These are phyloP conservation scores for Fraxinus sp. DNA, from an alignment of 305 asterid species.

Conservation along the genomic window DNA sequence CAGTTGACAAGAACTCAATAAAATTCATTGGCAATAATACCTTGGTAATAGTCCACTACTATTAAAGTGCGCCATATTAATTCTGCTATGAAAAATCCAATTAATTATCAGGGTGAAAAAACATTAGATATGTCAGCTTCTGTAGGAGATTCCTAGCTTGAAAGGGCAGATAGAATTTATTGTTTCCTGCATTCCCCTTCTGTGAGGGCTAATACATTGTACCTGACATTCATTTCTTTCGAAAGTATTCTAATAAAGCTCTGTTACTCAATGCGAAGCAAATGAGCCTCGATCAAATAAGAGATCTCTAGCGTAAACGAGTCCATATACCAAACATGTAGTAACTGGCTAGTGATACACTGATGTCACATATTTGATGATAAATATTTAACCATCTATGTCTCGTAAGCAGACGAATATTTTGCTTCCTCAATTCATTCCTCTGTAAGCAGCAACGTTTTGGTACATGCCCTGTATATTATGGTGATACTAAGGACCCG, in stretches of 20 bases:
- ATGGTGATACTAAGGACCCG: neutral
- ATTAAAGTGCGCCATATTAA: neutral
- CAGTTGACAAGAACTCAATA: neutral
- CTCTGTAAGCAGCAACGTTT: neutral
- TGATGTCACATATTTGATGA: neutral
- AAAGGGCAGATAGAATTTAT: slow-evolving; percentile 37
- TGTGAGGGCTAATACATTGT: slow-evolving; percentile 30
- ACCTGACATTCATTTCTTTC: slow-evolving; percentile 39
- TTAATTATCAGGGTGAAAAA: slow-evolving; percentile 22
- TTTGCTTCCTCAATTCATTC: neutral
- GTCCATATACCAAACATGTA: neutral
- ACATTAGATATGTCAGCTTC: slow-evolving; percentile 3
- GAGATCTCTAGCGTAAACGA: neutral
- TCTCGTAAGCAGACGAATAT: neutral
- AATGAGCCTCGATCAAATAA: neutral
- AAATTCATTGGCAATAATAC: slow-evolving; percentile 9
- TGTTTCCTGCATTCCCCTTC: slow-evolving; percentile 38
- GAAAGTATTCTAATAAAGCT: slow-evolving; percentile 33
- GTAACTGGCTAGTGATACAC: neutral
- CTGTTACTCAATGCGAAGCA: neutral
- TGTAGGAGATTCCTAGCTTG: slow-evolving; percentile 50
- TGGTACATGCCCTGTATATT: neutral
- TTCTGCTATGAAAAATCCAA: slow-evolving; percentile 11
- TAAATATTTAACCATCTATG: neutral
- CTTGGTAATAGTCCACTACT: neutral